Evolutionary conservation across 1,139 yeast genomes (phyloP).

Genomic region (Yamadazyma oceani): DNA sequence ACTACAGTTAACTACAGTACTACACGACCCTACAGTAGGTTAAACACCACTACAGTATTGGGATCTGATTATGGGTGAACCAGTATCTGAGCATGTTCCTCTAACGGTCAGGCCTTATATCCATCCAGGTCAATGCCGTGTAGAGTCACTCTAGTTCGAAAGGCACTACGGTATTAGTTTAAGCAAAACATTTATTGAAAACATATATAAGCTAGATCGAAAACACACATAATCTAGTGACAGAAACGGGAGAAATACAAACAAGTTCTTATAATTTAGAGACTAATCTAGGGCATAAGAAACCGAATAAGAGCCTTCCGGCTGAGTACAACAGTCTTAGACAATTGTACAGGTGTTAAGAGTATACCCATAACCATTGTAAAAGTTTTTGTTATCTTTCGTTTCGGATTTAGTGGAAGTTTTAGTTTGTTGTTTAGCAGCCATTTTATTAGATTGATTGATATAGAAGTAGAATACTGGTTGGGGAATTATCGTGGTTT

Average conservation of each 20-base stretch:
- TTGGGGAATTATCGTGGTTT: not conserved
- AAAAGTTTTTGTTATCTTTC: conserved; percentile 4
- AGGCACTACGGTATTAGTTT: not conserved
- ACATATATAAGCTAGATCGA: not conserved
- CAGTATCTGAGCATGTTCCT: no score
- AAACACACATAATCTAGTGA: not conserved
- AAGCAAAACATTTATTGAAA: not conserved
- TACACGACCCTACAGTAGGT: no score
- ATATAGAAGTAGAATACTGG: not conserved
- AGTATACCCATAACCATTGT: conserved; percentile 2
- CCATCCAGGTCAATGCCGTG: no score
- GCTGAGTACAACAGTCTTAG: no score
- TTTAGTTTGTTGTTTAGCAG: conserved; percentile 7
- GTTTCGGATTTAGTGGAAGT: conserved; percentile 4
- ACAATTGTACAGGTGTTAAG: conserved; percentile 4
- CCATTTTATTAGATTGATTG: conserved; percentile 3
- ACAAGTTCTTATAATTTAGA: no score
- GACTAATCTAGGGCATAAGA: no score
- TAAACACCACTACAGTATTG: no score
- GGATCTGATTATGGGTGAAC: no score
- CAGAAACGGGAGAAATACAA: not conserved
- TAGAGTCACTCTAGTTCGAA: no score
- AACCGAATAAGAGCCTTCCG: no score
- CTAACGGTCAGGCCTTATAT: no score
- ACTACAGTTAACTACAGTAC: no score